Base-by-base conservation (phyloP, 805 yeast species). In the Candida awuae region DNA sequence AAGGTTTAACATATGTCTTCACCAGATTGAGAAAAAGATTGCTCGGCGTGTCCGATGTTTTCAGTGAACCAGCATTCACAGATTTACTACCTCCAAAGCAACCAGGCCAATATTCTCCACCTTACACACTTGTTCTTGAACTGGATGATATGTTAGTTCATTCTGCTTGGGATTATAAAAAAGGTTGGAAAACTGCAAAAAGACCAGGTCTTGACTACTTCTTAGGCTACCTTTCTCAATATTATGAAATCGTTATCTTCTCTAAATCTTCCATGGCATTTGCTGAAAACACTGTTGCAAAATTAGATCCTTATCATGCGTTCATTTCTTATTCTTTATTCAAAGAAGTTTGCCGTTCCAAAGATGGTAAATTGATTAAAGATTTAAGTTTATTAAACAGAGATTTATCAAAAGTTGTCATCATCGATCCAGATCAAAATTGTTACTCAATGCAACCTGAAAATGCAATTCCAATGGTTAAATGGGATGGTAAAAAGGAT, bases 171-270 rank as follows among this genome's bases (percentile, higher is more conserved):
- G 75, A 84, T 41, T 76, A 85, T 50, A 77, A 84, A 61, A 71
- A 77, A 57, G 98, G 98, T 39, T 92, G 99, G 99, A 80, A 92
- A 66, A 90, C 97, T 13, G 97, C 95, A 22, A 92, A 92, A 70
- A 85, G 99, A 68, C 97, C 98, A 25, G 99, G 98, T 46, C 79
- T 86, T 45, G 98, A 94, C 62, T 92, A 92, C 68, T 92, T 92
- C 66, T 67, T 92, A 58, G 95, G 94, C 21, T 92, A 92, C 63
- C 68, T 92, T 52, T 84, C 96, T 7, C 95, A 85, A 65, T 90
- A 87, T 68, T 92, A 90, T 63, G 99, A 92, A 67, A 80, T 92
- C 58, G 97, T 92, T 38, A 66, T 94, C 34, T 92, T 92, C 59
- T 77, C 90, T 25, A 78, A 87, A 44, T 84, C 84, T 58, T 81